These are phyloP conservation scores for Globisporangium middletonii DNA, from an alignment of 352 stramenopile genomes.

Conservation along the genomic window DNA sequence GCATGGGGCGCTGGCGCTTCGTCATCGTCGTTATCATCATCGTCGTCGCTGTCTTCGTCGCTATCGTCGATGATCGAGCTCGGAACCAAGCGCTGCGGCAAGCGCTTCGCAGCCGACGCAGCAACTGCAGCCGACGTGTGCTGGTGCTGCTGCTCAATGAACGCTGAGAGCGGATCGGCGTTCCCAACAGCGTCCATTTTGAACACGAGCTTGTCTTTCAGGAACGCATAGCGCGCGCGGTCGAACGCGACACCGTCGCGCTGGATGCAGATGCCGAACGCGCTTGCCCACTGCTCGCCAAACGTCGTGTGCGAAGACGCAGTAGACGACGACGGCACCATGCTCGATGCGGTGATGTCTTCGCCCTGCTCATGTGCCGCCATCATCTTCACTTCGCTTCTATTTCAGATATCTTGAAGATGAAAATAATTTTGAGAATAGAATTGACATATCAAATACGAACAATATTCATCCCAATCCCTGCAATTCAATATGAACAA, in stretches of 20 bases:
- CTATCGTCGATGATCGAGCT: conserved; percentile 17
- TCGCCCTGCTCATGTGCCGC: not conserved
- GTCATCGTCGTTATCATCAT: conserved; percentile 1
- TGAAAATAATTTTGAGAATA: too few relatives aligned
- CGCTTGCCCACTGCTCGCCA: conserved; percentile 26
- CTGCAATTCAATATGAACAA: too few relatives aligned
- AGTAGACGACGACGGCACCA: too few relatives aligned
- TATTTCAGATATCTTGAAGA: too few relatives aligned
- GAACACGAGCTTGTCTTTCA: conserved; percentile 65
- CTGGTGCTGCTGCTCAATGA: conserved; percentile 5
- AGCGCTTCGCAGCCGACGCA: not conserved
- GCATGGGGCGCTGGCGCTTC: not conserved
- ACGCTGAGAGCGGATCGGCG: conserved; percentile 41
- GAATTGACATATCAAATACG: too few relatives aligned
- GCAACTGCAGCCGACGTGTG: not conserved
- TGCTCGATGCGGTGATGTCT: not conserved
- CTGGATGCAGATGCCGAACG: conserved; percentile 21
- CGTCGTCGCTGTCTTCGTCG: conserved; percentile 9
- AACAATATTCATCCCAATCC: too few relatives aligned
- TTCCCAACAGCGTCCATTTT: conserved; percentile 47
- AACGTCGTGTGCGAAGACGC: conserved; percentile 6
- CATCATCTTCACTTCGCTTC: too few relatives aligned
- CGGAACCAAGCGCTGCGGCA: conserved; percentile 2
- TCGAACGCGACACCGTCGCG: conserved; percentile 12
- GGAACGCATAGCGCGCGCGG: conserved; percentile 39